Base-by-base conservation (phyloP, 306 rosid species). In the Castanopsis chinensis region DNA sequence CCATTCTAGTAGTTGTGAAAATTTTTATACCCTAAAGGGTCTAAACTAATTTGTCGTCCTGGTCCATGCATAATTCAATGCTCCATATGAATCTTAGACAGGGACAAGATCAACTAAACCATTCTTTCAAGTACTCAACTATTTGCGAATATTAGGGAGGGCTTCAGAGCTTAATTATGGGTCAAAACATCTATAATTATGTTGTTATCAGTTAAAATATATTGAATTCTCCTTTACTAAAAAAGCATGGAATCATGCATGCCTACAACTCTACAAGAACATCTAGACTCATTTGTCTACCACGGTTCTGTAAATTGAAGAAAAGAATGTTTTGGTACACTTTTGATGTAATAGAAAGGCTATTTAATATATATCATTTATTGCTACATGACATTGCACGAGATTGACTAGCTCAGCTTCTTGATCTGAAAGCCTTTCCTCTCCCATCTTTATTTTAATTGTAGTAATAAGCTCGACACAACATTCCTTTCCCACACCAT, bases 291-390 rank as follows among this genome's bases (percentile, higher is more conserved):
- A 49, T 0, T 35, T 73, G 60, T 55, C 71, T 30, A 28, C 57
- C 45, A 58, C 20, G 30, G 76, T 79, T 78, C 25, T 71, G 21
- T 57, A 73, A 37, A 79, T 72, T 69, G 83, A 89, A 86, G 88
- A 69, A 89, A 84, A 74, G 83, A 82, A 89, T 86, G 79, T 81
- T 57, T 58, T 28, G 20, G 45, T 28, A 74, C 77, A 20, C 13
- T 58, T 41, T 30, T 17, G 53, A 4, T 30, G 51, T 30, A 58
- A 27, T 64, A 64, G 13, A 35, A 59, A 41, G 60, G 69, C 77
- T 76, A 6, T 58, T 49, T 32, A 20, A 35, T 58, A 69, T 51
- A 33, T 71, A 25, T 33, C 56, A 23, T 53, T 9, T 18, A 27
- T 71, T 71, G 74, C 70, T 67, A 41, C 60, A 37, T 65, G 5